These are phyloP conservation scores for Coleophoma cylindrospora DNA, from an alignment of 2,329 filamentous ascomycete species.

Conservation along the genomic window DNA sequence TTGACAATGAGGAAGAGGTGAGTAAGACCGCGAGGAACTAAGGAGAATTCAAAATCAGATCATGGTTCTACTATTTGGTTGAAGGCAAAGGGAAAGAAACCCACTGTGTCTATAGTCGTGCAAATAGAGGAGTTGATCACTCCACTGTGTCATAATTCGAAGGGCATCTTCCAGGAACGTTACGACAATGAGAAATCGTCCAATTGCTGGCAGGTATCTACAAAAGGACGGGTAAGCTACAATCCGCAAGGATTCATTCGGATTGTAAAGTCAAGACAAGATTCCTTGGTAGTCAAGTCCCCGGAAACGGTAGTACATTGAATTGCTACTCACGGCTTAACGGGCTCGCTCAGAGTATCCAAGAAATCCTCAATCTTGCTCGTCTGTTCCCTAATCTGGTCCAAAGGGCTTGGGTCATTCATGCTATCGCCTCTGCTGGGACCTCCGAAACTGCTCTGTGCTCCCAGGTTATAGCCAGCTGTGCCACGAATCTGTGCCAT, in stretches of 20 bases:
- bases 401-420: slow-evolving; percentile 47
- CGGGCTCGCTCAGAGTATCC: slow-evolving; percentile 79
- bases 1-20: slow-evolving; percentile 91
- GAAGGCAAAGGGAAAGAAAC: slow-evolving; percentile 3
- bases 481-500: slow-evolving; percentile 59
- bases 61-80: not conserved
- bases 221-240: slow-evolving; percentile 14
- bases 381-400: slow-evolving; percentile 87
- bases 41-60: slow-evolving; percentile 9
- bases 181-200: slow-evolving; percentile 94
- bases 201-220: slow-evolving; percentile 91
- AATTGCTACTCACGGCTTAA: slow-evolving; percentile 76
- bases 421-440: slow-evolving; percentile 25
- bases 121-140: slow-evolving; percentile 87
- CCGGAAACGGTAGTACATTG: too few species aligned
- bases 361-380: slow-evolving; percentile 97
- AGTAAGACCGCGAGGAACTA: slow-evolving; percentile 83
- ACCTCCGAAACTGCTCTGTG: slow-evolving; percentile 30
- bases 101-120: slow-evolving; percentile 89
- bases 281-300: too few species aligned
- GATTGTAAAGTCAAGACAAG: too few species aligned
- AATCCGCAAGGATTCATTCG: too few species aligned
- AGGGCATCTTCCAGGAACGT: slow-evolving; percentile 97
- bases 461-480: slow-evolving; percentile 33
- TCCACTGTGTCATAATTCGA: slow-evolving; percentile 96